These are phyloP conservation scores for Ascochyta koolunga DNA, from an alignment of 2,329 filamentous ascomycete species.

Conservation along the genomic window DNA sequence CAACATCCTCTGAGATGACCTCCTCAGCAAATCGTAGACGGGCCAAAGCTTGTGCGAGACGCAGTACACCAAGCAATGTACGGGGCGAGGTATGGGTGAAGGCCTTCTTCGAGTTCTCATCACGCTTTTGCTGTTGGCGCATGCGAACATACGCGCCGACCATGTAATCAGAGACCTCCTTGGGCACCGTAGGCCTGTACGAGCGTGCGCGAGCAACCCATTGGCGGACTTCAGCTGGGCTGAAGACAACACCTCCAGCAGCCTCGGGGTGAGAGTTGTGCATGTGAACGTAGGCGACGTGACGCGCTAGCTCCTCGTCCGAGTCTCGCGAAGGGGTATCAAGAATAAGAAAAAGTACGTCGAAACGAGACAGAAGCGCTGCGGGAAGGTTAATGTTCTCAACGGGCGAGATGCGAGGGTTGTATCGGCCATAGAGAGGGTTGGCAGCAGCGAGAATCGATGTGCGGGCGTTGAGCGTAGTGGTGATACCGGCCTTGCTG, in stretches of 20 bases:
- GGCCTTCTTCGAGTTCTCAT: slow-evolving; percentile 88
- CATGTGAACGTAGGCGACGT: slow-evolving; percentile 98
- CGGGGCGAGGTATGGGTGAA: slow-evolving; percentile 94
- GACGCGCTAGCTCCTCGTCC: slow-evolving; percentile 91
- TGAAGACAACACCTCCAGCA: slow-evolving; percentile 75
- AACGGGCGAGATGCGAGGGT: slow-evolving; percentile 93
- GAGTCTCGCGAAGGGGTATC: slow-evolving; percentile 89
- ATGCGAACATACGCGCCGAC: slow-evolving; percentile 95
- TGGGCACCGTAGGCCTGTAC: slow-evolving; percentile 85
- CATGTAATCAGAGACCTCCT: slow-evolving; percentile 90
- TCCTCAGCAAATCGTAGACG: slow-evolving; percentile 85
- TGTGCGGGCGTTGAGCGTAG: slow-evolving; percentile 92
- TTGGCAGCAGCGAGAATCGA: slow-evolving; percentile 96
- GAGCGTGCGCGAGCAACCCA: slow-evolving; percentile 93
- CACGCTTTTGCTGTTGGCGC: slow-evolving; percentile 87
- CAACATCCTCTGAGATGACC: slow-evolving; percentile 90
- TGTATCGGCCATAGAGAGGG: slow-evolving; percentile 96
- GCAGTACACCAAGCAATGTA: slow-evolving; percentile 89
- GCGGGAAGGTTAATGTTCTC: slow-evolving; percentile 99
- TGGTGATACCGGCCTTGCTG: slow-evolving; percentile 93
- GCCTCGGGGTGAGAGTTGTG: slow-evolving; percentile 86
- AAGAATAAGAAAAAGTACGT: slow-evolving; percentile 94
- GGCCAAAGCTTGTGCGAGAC: slow-evolving; percentile 91
- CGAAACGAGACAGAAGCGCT: slow-evolving; percentile 93
- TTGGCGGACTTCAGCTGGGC: slow-evolving; percentile 89